Evolutionary conservation across 2,329 filamentous ascomycete species (phyloP), one percentile per base, ranked within the genome.

Genomic region (Exserohilum rostratum): DNA sequence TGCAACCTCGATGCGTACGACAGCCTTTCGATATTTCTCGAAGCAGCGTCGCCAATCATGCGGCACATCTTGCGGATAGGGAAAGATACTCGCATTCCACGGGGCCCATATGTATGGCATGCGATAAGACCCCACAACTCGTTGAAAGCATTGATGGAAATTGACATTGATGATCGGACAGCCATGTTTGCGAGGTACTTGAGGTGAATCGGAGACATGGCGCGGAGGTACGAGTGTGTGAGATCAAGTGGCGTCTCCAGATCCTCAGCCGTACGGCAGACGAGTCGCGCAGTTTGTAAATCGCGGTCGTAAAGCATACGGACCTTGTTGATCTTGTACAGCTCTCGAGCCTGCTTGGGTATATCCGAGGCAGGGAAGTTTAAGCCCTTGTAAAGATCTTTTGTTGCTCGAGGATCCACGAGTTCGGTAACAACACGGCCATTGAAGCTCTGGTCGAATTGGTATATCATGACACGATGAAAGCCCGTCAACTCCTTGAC

Each of bases 51-150:
- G 3, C 92, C 91, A 2, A 96, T 85, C 4, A 96, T 78, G 5
- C 91, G 87, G 72, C 92, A 96, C 88, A 96, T 93, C 73, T 96
- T 96, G 11, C 92, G 84, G 44, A 96, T 92, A 0, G 92, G 91
- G 67, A 96, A 96, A 0, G 90, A 90, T 0, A 96, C 91, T n/a
- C 92, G 84, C 90, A 95, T 96, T 3, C 91, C 91, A 39, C 83
- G 83, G 2, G 76, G 59, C 0, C 90, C 91, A 65, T 96, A 96
- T 0, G 88, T 85, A 69, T 96, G 92, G 57, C 91, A 96, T 1
- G 91, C 87, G 35, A 96, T 91, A 25, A 96, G 78, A 0, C 92
- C 93, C 93, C 92, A 96, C 0, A 96, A 77, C 64, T 96, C 89
- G 62, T 85, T 82, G 65, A 96, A 95, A 0, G 90, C 90, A 60